A percentile compares a stretch with the other conserved stretches of the same genome.
phyloP scores from a whole-genome alignment of 805 yeast genomes.

The Candida pseudofarinosa region DNA sequence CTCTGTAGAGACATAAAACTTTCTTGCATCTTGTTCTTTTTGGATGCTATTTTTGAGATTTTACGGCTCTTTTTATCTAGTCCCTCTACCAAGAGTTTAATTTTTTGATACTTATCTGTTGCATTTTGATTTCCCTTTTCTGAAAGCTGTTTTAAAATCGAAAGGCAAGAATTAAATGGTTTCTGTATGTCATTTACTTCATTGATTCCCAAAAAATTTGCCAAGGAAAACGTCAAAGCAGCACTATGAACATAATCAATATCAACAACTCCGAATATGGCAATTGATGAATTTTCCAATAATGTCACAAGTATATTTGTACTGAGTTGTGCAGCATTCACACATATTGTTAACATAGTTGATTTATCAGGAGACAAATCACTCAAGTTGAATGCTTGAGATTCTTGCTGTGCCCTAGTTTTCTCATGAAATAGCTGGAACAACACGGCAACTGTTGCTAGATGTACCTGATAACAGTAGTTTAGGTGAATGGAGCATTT shows the following conservation, averaged over 20 bases:
- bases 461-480: slow-evolving; percentile 2
- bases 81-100: background rate
- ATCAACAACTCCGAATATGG: slow-evolving; percentile 1
- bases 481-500: slow-evolving; percentile 2
- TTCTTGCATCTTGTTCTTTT: background rate
- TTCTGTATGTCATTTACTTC: background rate
- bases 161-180: background rate
- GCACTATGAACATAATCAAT: background rate
- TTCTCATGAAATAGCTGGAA: slow-evolving; percentile 1
- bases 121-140: slow-evolving; percentile 1
- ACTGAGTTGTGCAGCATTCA: slow-evolving; percentile 2
- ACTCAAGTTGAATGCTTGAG: background rate
- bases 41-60: background rate
- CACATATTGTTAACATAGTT: background rate
- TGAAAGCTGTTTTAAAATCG: background rate
- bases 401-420: background rate
- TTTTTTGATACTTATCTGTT: slow-evolving; percentile 1
- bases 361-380: background rate
- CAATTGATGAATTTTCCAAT: slow-evolving; percentile 2
- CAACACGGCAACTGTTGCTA: slow-evolving; percentile 3
- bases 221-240: background rate
- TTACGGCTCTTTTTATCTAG: background rate
- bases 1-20: background rate
- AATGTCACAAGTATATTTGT: slow-evolving; percentile 3
- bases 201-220: slow-evolving; percentile 1